Base-by-base conservation (phyloP, 345 rosid species). In the Eucalyptus erythrocorys region DNA sequence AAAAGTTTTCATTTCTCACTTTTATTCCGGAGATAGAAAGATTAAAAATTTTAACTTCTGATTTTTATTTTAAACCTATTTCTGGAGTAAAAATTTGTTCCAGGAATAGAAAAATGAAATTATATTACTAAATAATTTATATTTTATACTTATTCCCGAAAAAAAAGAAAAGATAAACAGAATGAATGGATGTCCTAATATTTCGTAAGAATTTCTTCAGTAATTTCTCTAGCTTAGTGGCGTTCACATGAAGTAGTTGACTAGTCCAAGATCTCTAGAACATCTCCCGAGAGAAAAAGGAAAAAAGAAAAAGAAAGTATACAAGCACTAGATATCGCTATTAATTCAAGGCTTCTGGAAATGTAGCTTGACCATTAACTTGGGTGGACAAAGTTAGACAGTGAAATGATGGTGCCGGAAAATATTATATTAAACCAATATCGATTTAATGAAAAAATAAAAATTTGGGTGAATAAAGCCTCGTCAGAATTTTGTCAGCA, bases 121-220 rank as follows among this genome's bases (percentile, higher is more conserved):
- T 7, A 0, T 51, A 51, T 51, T 51, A 51, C 1, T 10, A 51
- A 51, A 19, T 51, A 2, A 51, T 19, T 51, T 51, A 19, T 51
- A 4, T 51, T 51, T 51, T 19, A 51, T 19, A 19, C 24, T 51
- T 51, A 51, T 19, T 51, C 10, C 0, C 0, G 6, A 5, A 14
- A 3, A 6, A 17, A 17, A 13, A n/a, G n/a, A 51, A 51, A 7
- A 17, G 1, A 48, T 13, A 48, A 6, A 50, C 0, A 50, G 0
- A 51, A 51, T 51, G 1, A 19, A 19, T 51, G 24, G 0, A 51
- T 51, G 10, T 0, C 24, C 57, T 19, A 7, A 0, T 24, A 55
- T 4, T 24, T 0, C 13, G 22, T 8, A 55, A 55, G 27, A 10
- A 55, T 22, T 55, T 55, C 1, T 24, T 55, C 30, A 10, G 13